phyloP scores from a whole-genome alignment of 352 stramenopile genomes.

The Phytopythium boreale region DNA sequence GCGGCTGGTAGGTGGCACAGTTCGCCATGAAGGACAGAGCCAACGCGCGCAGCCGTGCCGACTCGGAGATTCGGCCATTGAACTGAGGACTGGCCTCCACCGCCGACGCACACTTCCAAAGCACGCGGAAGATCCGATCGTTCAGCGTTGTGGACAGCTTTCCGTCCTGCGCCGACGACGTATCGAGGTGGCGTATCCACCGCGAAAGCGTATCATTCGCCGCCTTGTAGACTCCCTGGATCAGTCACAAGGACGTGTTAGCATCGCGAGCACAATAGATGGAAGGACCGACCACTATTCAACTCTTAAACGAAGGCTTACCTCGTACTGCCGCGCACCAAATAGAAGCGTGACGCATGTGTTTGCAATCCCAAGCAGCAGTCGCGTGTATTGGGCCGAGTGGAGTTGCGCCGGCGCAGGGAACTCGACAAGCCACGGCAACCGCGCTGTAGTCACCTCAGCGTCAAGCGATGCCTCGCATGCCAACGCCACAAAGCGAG shows the following conservation, averaged over 20 bases:
- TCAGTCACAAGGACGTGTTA: neutral
- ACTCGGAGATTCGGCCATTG: conserved; percentile 15
- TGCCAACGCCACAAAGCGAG: neutral
- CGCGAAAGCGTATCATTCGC: conserved; percentile 19
- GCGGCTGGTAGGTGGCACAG: conserved; percentile 55
- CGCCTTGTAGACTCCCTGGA: neutral
- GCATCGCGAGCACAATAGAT: neutral
- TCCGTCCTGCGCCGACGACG: conserved; percentile 28
- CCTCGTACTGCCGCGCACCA: conserved; percentile 28
- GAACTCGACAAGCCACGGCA: conserved; percentile 26
- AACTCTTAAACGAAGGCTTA: no score
- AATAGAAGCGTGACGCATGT: conserved; percentile 34
- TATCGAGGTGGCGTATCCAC: conserved; percentile 60
- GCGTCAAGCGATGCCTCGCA: neutral
- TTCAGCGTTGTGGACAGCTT: conserved; percentile 61
- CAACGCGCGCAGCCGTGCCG: conserved; percentile 39
- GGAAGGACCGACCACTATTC: neutral
- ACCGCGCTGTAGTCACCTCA: no score
- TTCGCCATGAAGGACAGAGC: conserved; percentile 64
- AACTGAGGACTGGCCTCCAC: conserved; percentile 17
- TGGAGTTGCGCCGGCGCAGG: conserved; percentile 35
- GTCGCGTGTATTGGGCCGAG: conserved; percentile 38
- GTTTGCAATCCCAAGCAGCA: conserved; percentile 47
- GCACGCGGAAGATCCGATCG: conserved; percentile 61
- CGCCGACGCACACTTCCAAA: conserved; percentile 64